Evolutionary conservation across 2,329 filamentous ascomycete species (phyloP), one percentile per base, ranked within the genome.

Genomic region (Colletotrichum sp.): DNA sequence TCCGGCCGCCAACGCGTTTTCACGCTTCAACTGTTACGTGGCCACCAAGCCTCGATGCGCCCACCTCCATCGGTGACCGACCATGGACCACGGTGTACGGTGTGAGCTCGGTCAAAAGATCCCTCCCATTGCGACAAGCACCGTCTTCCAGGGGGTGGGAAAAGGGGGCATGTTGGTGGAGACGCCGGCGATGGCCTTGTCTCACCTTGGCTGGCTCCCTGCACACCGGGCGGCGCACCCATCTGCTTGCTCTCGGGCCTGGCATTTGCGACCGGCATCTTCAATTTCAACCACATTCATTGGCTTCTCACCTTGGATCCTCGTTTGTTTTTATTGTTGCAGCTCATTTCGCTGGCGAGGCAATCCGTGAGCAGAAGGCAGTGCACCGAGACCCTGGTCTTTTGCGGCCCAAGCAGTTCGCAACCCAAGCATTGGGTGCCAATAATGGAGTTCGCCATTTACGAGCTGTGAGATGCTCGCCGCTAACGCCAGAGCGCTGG

Each of bases 311-410:
- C 74, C 64, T 69, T 13, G 30, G 30, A 60, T 39, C 64, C 74
- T 69, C 27, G 44, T 60, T 77, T 77, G 68, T 77, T 79, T 78
- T 78, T 76, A 76, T 79, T 77, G 68, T 74, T 61, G 27, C 66
- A 75, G 76, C 75, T 76, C 80, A 80, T 81, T 78, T 80, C 79
- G 77, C 78, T 80, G 75, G 77, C 64, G 60, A 74, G 64, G 70
- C 73, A 74, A 61, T 69, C 55, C 28, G 36, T 32, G 44, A 22
- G 16, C 48, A 36, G 72, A 28, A 57, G 72, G 70, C 73, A 27
- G 63, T 68, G 70, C 63, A 64, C 64, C 64, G 13, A 19, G 8
- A 52, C 74, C 74, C 74, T 65, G 64, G 74, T 65, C 28, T 12
- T 39, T 75, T 60, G 71, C 74, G 48, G 74, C 74, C 74, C 74